Base-by-base conservation (phyloP, 2,329 filamentous ascomycete genomes). In the Diaporthe humulicola region DNA sequence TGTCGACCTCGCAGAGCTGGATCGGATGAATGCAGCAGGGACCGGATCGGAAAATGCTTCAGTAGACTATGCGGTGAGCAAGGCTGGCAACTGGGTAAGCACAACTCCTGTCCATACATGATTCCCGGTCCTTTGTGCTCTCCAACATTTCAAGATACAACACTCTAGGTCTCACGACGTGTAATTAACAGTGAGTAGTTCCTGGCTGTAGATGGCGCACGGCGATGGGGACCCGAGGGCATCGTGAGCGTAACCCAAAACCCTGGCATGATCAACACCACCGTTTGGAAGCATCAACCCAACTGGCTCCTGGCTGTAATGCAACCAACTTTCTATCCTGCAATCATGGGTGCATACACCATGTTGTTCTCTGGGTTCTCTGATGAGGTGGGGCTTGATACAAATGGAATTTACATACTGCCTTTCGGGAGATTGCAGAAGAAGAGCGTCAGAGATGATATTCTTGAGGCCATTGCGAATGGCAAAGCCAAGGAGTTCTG, bases 201-300 rank as follows among this genome's bases (percentile, higher is more conserved):
- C 22, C 73, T 76, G 28, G 73, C 69, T 12, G 57, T 70, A 14
- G 75, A 75, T 4, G 69, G 60, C 6, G 75, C 70, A 4, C 73
- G 70, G 15, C 33, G 75, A 10, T 75, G 73, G 70, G 75, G 75
- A 3, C 30, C 45, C 22, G 73, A 74, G 14, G 73, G 64, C 8
- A 73, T 76, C 30, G 61, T 76, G 36, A 75, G 75, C n/a, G 28
- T 76, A 0, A 52, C 64, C 14, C 75, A 76, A 19, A 76, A 76
- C n/a, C 75, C 75, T 2, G 75, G 75, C n/a, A 74, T 74, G 74
- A 69, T 76, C 54, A 72, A 52, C 9, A 75, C 73, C 15, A 71
- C 73, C 3, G 75, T 75, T 1, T 76, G 73, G 70, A 74, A 71
- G 45, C 69, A 74, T 14, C 75, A 74, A 14, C 70, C 70, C 28